A percentile compares a stretch with the other conserved stretches of the same genome.
Evolutionary conservation across 2,329 filamentous ascomycete species (phyloP).

Genomic region (Cercospora janseana): DNA sequence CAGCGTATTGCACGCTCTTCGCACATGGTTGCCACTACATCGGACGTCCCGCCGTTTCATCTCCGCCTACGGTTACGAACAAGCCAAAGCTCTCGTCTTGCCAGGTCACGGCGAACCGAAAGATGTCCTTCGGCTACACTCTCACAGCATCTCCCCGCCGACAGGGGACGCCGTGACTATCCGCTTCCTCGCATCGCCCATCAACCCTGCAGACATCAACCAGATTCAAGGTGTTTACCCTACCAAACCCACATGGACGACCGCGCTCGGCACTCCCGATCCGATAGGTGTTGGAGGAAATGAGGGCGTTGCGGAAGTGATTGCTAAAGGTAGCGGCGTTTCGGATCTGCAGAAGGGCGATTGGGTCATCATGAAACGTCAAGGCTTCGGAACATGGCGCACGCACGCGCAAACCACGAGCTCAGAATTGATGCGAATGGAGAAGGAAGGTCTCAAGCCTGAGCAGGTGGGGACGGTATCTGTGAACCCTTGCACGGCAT

Average conservation of each 20-base stretch:
- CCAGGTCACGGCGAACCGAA: constrained; percentile 71
- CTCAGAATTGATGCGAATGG: constrained; percentile 65
- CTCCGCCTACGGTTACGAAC: constrained; percentile 73
- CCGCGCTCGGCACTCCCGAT: constrained; percentile 69
- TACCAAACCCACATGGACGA: constrained; percentile 73
- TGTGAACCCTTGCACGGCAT: constrained; percentile 92
- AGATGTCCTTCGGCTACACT: constrained; percentile 68
- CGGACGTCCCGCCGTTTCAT: constrained; percentile 43
- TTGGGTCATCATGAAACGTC: constrained; percentile 85
- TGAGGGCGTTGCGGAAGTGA: constrained; percentile 91
- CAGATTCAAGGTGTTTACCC: constrained; percentile 97
- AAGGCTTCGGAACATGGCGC: constrained; percentile 89
- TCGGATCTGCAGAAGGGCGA: constrained; percentile 71
- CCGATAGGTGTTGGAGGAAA: constrained; percentile 82
- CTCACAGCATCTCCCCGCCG: constrained; percentile 72
- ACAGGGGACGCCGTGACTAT: constrained; percentile 72
- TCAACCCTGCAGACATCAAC: constrained; percentile 98
- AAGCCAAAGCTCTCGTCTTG: constrained; percentile 79
- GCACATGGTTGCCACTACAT: neutral
- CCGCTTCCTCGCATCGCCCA: constrained; percentile 82
- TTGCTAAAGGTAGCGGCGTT: constrained; percentile 62
- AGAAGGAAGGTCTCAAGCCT: constrained; percentile 66
- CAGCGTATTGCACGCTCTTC: neutral
- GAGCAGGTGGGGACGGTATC: constrained; percentile 82
- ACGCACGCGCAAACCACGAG: constrained; percentile 73